Percentiles rank a stretch among this genome's conserved stretches.
phyloP scores from a whole-genome alignment of 73 alveolate genomes.

The Paraurostyla sp. region DNA sequence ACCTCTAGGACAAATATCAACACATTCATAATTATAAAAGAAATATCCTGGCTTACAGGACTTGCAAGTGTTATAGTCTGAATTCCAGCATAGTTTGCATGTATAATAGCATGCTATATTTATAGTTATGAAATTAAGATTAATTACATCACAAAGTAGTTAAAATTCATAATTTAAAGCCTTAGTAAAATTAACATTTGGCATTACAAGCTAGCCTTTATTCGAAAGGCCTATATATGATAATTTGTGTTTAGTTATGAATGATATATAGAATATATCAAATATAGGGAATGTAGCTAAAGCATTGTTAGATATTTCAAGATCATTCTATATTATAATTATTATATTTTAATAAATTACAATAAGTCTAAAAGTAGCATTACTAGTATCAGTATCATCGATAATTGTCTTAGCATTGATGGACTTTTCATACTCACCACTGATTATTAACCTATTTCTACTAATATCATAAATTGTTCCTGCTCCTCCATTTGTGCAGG shows the following conservation, averaged over 20 bases:
- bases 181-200: no score
- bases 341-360: no score
- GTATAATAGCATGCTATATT: slow-evolving; percentile 15
- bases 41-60: background rate
- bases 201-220: no score
- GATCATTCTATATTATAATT: no score
- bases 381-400: background rate
- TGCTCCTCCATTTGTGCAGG: slow-evolving; percentile 17
- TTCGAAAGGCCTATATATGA: no score
- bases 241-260: no score
- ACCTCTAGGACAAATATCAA: background rate
- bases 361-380: background rate
- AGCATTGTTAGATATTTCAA: no score
- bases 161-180: no score
- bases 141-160: no score
- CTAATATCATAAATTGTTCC: slow-evolving; percentile 1
- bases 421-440: background rate
- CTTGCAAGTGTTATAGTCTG: slow-evolving; percentile 44
- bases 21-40: background rate
- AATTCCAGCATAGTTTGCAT: slow-evolving; percentile 14
- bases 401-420: slow-evolving; percentile 18
- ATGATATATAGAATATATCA: no score
- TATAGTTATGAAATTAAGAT: no score
- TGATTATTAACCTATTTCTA: background rate
- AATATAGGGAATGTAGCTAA: no score